Conservation (phyloP, 108 stramenopile genomes). For the Asterionellopsis glacialis region DNA sequence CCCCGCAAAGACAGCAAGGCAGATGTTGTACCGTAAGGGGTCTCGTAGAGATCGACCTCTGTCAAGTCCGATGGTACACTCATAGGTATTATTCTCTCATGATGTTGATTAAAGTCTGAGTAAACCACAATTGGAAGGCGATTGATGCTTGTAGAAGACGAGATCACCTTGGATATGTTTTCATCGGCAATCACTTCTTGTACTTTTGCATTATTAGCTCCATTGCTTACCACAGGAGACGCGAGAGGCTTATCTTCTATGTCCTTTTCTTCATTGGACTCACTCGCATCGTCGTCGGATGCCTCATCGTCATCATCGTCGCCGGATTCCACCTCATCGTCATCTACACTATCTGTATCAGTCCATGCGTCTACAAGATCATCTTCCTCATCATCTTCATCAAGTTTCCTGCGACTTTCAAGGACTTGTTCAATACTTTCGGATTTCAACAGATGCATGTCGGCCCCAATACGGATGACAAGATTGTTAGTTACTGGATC, state of each 20-base stretch:
- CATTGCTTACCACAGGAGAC: neutral
- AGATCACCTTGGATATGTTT: neutral
- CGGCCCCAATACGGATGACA: constrained; percentile 61
- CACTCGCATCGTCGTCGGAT: neutral
- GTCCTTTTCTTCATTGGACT: neutral
- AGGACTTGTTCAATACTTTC: constrained; percentile 16
- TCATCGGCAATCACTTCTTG: neutral
- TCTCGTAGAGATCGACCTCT: constrained; percentile 38
- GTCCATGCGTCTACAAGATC: neutral
- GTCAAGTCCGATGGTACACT: constrained; percentile 18
- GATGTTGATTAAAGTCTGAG: constrained; percentile 60
- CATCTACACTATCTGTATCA: neutral
- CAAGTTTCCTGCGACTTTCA: neutral
- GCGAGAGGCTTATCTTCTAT: neutral
- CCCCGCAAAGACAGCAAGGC: constrained; percentile 51
- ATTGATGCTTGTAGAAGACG: constrained; percentile 16
- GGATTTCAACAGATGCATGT: constrained; percentile 40
- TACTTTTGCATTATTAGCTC: neutral
- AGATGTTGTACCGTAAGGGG: constrained; percentile 35
- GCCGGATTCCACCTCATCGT: neutral
- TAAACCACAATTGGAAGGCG: constrained; percentile 52
- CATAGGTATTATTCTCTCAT: constrained; percentile 52
- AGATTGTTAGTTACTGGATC: constrained; percentile 38
- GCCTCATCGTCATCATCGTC: neutral
- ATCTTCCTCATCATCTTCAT: neutral